Base-by-base conservation (phyloP, 345 rosid genomes). In the Laguncularia racemosa region DNA sequence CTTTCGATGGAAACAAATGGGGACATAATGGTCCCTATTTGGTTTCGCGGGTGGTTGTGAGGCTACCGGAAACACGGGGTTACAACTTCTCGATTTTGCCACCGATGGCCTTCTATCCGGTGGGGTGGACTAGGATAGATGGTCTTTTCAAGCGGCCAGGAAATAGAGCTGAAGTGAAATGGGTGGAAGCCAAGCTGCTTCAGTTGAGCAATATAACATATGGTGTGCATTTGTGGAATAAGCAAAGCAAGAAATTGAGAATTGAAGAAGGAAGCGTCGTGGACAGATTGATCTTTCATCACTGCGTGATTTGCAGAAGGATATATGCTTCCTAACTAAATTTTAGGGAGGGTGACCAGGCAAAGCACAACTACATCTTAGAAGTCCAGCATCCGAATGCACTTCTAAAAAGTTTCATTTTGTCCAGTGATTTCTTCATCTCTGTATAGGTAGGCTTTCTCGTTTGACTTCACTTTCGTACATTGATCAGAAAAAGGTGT, bases 11-110 rank as follows among this genome's bases (percentile, higher is more conserved):
- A 11, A 82, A 72, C 51, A 88, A 65, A 71, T 91, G 98, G 95
- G 96, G 96, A 8, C 79, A 91, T 46, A 88, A 88, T 28, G 98
- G 98, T 0, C 98, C 98, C 0, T 84, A 86, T 50, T 50, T 91
- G 75, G 85, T 88, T 16, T 84, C 83, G 8, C 78, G 98, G 59
- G 87, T 86, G 4, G 81, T 67, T 8, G 28, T 57, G 53, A 81
- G 71, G 71, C 71, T 71, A 11, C 63, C 73, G 47, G 81, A 65
- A 53, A 71, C 62, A 14, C 64, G 71, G 11, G 82, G 78, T 14
- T 68, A 54, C 26, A 81, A 61, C 66, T 75, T 86, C 48, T 78
- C 74, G 9, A 66, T 91, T 3, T 48, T 91, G 77, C 75, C 82
- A 0, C 95, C 90, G 0, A 62, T 40, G 67, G 88, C 89, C 0